Conservation (phyloP, 495 filamentous ascomycete genomes). For the Rusavskia elegans region DNA sequence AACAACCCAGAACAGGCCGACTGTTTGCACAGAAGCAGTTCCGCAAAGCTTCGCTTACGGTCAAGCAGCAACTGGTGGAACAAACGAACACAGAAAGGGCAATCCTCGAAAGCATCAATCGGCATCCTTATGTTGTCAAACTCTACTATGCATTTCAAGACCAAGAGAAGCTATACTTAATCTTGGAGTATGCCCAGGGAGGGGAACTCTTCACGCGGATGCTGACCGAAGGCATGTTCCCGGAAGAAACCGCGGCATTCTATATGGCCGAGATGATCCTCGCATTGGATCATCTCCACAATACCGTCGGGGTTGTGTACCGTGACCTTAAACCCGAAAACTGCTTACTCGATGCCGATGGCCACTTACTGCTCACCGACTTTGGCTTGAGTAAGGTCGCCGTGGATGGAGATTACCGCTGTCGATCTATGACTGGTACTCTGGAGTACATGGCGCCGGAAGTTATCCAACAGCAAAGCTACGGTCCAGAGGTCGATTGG, state of each 20-base stretch:
- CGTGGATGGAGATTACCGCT: constrained; percentile 60
- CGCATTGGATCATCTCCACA: constrained; percentile 82
- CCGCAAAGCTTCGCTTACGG: constrained; percentile 81
- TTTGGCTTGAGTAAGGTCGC: constrained; percentile 94
- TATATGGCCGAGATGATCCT: constrained; percentile 98
- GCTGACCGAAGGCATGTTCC: constrained; percentile 79
- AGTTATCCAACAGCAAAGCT: constrained; percentile 67
- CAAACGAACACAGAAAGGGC: constrained; percentile 93
- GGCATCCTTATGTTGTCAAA: constrained; percentile 94
- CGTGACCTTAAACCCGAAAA: constrained; percentile 97
- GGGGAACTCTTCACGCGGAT: constrained; percentile 90
- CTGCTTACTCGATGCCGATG: constrained; percentile 79
- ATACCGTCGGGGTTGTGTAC: constrained; percentile 83
- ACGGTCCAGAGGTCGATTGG: constrained; percentile 93
- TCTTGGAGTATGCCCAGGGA: constrained; percentile 95
- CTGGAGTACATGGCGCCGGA: constrained; percentile 99
- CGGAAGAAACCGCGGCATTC: constrained; percentile 74
- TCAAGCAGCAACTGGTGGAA: constrained; percentile 85
- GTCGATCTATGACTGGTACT: constrained; percentile 80
- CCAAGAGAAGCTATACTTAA: constrained; percentile 91
- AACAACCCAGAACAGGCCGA: constrained; percentile 69
- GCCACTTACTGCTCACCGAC: constrained; percentile 88
- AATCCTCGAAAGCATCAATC: constrained; percentile 86
- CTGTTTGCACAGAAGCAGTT: constrained; percentile 98
- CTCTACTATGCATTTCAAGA: constrained; percentile 98